These are phyloP conservation scores for Fistulifera pelliculosa DNA, from an alignment of 108 stramenopile species.

Conservation along the genomic window DNA sequence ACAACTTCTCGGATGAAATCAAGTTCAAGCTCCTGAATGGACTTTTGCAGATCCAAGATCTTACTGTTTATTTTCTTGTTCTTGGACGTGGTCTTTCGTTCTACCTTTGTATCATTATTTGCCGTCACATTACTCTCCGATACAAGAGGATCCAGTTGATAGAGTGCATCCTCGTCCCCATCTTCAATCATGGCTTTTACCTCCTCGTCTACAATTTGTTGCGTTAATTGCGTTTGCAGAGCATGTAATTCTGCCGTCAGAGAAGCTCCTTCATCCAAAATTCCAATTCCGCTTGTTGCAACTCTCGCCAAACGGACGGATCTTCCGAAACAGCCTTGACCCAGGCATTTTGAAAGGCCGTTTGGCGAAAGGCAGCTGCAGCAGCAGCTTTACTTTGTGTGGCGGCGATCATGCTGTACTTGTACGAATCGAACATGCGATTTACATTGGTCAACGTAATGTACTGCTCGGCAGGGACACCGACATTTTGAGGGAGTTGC, in stretches of 20 bases:
- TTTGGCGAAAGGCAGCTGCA: conserved; percentile 38
- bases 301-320: conserved; percentile 10
- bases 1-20: conserved; percentile 56
- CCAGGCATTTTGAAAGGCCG: conserved; percentile 37
- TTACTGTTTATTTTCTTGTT: conserved; percentile 14
- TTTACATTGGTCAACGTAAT: conserved; percentile 64
- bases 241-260: conserved; percentile 23
- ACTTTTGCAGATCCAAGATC: conserved; percentile 21
- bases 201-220: conserved; percentile 46
- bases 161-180: neutral
- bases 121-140: conserved; percentile 17
- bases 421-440: conserved; percentile 54
- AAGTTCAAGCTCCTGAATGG: conserved; percentile 51
- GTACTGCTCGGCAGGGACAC: conserved; percentile 53
- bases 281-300: conserved; percentile 36
- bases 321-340: conserved; percentile 28
- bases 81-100: conserved; percentile 10
- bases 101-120: neutral
- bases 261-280: conserved; percentile 43
- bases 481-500: conserved; percentile 40
- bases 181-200: conserved; percentile 45
- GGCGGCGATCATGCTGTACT: conserved; percentile 59
- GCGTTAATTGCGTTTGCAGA: conserved; percentile 40
- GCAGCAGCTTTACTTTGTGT: conserved; percentile 62
- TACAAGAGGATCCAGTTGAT: conserved; percentile 20